Percentiles rank a stretch among this genome's conserved stretches.
phyloP scores from a whole-genome alignment of 345 rosid genomes.

The Raphanus sativus region DNA sequence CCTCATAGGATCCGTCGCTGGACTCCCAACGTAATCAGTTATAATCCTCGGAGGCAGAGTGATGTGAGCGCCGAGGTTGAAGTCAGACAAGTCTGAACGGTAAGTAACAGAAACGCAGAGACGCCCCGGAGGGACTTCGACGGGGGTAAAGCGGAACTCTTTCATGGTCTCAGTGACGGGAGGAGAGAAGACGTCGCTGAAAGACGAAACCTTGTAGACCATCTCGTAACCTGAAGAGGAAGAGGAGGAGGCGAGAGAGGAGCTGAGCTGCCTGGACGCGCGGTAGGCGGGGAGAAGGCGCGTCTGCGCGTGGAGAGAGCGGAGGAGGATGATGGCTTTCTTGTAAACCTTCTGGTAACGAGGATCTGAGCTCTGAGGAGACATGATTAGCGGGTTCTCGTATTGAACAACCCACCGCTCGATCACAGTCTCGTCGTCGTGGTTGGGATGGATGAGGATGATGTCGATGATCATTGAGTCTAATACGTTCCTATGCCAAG shows the following conservation, averaged over 20 bases:
- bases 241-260: slow-evolving; percentile 48
- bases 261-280: slow-evolving; percentile 62
- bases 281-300: slow-evolving; percentile 83
- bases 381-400: slow-evolving; percentile 48
- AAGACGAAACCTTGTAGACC: slow-evolving; percentile 79
- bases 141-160: slow-evolving; percentile 62
- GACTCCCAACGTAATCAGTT: slow-evolving; percentile 83
- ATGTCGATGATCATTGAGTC: slow-evolving; percentile 86
- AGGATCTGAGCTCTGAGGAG: slow-evolving; percentile 49
- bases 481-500: slow-evolving; percentile 67
- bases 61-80: slow-evolving; percentile 61
- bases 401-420: slow-evolving; percentile 90
- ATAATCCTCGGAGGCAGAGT: slow-evolving; percentile 76
- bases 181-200: slow-evolving; percentile 63
- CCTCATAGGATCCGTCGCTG: slow-evolving; percentile 75
- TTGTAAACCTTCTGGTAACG: slow-evolving; percentile 76
- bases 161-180: slow-evolving; percentile 57
- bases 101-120: slow-evolving; percentile 66
- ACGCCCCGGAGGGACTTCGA: slow-evolving; percentile 79
- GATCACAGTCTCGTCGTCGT: slow-evolving; percentile 63
- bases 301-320: slow-evolving; percentile 70
- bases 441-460: slow-evolving; percentile 57
- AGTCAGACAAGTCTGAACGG: slow-evolving; percentile 61
- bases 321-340: slow-evolving; percentile 69
- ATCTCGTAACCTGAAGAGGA: slow-evolving; percentile 54